Base-by-base conservation (phyloP, 2,329 filamentous ascomycete species). In the Trichoderma brevicompactum region DNA sequence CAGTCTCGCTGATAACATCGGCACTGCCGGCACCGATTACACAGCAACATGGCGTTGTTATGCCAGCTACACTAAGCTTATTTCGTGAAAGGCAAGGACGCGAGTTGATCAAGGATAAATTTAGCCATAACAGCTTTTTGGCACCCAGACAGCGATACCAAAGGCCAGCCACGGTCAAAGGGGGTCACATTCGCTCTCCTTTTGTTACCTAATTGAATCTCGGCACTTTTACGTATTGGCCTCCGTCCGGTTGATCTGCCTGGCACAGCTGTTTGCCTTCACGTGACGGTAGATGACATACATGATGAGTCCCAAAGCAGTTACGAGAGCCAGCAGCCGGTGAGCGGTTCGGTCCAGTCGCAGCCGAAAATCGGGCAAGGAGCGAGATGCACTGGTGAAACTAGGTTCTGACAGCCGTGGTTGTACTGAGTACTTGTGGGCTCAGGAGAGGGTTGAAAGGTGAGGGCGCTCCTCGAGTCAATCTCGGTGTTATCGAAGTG, bases 401-500 rank as follows among this genome's bases (percentile, higher is more conserved):
- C 23, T 28, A 38, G 38, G 1, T 12, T 19, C 28, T 32, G 54
- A 15, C n/a, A 54, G 50, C 43, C 43, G 36, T 17, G 34, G 17
- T 23, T 23, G 17, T 12, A 32, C 46, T n/a, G 23, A 23, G 9
- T 9, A 15, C 17, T 38, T 48, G 23, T 15, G 28, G 8, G 19
- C 19, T 50, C 44, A 41, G 56, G 56, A 50, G 44, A 50, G 17
- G 36, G 28, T 13, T 32, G 48, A 28, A 50, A 2, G 13, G 15
- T 12, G 28, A 34, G 7, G 28, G 28, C 48, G 10, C 36, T 17
- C 28, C 23, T 13, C n/a, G 28, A 9, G 23, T 32, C 56, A 49
- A 48, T 46, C 34, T 61, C 58, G 58, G 46, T 52, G 58, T 43
- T 61, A 61, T 61, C 58, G 48, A 13, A 36, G 58, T 41, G 58